Evolutionary conservation across 1,139 yeast genomes (phyloP).

Genomic region (Yamadazyma blattariae): DNA sequence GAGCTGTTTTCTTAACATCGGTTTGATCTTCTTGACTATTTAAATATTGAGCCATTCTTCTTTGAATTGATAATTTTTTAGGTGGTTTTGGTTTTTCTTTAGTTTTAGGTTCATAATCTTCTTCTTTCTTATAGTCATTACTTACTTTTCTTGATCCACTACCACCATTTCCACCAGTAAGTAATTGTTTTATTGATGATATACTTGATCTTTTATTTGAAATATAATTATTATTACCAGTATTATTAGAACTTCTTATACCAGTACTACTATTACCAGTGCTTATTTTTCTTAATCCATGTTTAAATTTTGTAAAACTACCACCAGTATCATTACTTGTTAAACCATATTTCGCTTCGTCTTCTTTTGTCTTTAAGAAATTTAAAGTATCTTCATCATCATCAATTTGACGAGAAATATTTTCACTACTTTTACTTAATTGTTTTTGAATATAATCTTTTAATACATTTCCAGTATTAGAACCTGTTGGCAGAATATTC

Average conservation of each 20-base stretch:
- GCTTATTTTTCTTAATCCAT: constrained; percentile 37
- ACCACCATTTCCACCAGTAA: constrained; percentile 48
- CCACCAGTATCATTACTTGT: constrained; percentile 42
- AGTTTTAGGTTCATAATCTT: not conserved
- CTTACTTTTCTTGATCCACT: constrained; percentile 13
- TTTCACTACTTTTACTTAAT: constrained; percentile 24
- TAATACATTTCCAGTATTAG: constrained; percentile 18
- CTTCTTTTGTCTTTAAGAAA: constrained; percentile 54
- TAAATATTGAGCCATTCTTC: constrained; percentile 62
- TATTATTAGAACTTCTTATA: constrained; percentile 18
- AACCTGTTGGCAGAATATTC: constrained; percentile 9
- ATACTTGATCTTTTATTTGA: constrained; percentile 37
- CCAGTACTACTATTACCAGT: constrained; percentile 32
- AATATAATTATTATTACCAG: constrained; percentile 19
- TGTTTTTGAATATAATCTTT: constrained; percentile 37
- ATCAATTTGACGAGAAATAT: constrained; percentile 15
- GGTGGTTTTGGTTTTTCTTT: constrained; percentile 14
- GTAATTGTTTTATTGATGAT: constrained; percentile 37
- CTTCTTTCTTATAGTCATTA: too few species aligned
- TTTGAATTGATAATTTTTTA: constrained; percentile 54
- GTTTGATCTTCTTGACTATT: constrained; percentile 45
- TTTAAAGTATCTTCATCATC: constrained; percentile 40
- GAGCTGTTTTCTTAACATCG: constrained; percentile 50
- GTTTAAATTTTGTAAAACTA: constrained; percentile 38
- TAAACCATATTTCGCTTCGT: constrained; percentile 13